Conservation (phyloP, 139 green algal genomes). For the Chlorella sp. region DNA sequence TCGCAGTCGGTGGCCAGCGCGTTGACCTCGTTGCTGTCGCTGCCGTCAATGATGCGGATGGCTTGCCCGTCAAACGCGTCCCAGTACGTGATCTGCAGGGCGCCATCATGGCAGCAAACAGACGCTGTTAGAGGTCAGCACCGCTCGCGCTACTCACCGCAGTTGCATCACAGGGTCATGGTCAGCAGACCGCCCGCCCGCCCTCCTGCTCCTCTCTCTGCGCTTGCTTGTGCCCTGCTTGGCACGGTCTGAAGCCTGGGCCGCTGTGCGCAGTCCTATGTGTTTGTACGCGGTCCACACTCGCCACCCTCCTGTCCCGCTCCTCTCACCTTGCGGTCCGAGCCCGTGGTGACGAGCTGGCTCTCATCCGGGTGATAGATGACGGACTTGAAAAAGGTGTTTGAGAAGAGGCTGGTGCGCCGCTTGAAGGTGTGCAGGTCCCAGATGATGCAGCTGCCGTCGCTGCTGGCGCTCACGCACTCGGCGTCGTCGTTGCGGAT, state of each 20-base stretch:
- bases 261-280: too few species aligned
- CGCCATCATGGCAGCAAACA: not conserved
- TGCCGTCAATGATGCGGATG: conserved; percentile 78
- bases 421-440: conserved; percentile 66
- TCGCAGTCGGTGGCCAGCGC: conserved; percentile 56
- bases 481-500: conserved; percentile 36
- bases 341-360: conserved; percentile 63
- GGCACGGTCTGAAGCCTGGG: too few species aligned
- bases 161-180: not conserved
- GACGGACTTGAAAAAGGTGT: conserved; percentile 74
- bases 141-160: not conserved
- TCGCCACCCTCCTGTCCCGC: too few species aligned
- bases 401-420: conserved; percentile 62
- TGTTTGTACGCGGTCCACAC: too few species aligned
- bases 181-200: not conserved
- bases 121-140: not conserved
- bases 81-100: conserved; percentile 73
- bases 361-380: conserved; percentile 77
- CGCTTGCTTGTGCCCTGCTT: too few species aligned
- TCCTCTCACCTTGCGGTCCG: conserved; percentile 81
- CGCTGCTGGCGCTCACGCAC: conserved; percentile 61
- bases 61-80: conserved; percentile 74
- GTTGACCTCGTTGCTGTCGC: conserved; percentile 49
- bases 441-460: conserved; percentile 87
- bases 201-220: not conserved